Conservation (phyloP, 2,329 filamentous ascomycete genomes). For the Hypoxylon sp. region DNA sequence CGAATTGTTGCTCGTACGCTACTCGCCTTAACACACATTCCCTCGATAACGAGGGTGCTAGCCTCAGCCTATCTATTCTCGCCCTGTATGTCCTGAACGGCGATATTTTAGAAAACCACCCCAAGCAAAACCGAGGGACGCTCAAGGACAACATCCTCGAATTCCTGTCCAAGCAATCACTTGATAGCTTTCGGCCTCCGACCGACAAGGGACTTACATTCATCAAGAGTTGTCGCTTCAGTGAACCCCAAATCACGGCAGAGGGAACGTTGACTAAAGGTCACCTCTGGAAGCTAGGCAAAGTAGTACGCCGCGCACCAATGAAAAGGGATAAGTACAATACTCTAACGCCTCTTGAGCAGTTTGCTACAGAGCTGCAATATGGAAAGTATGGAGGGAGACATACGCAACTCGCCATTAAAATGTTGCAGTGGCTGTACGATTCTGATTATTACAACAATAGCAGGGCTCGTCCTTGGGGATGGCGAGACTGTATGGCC, state of each 20-base stretch:
- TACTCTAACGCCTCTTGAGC: slow-evolving; percentile 44
- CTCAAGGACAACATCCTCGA: slow-evolving; percentile 47
- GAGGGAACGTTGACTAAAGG: slow-evolving; percentile 46
- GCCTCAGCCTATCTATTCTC: slow-evolving; percentile 50
- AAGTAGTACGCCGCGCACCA: slow-evolving; percentile 47
- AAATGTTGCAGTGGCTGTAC: slow-evolving; percentile 34
- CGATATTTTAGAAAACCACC: slow-evolving; percentile 52
- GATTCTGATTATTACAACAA: slow-evolving; percentile 9
- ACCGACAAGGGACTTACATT: slow-evolving; percentile 50
- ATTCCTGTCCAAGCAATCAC: slow-evolving; percentile 50
- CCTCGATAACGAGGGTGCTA: slow-evolving; percentile 43
- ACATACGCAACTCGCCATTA: slow-evolving; percentile 45
- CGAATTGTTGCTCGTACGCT: slow-evolving; percentile 51
- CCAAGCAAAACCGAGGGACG: slow-evolving; percentile 35
- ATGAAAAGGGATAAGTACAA: slow-evolving; percentile 46
- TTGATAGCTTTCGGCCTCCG: slow-evolving; percentile 49
- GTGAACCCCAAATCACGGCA: slow-evolving; percentile 45
- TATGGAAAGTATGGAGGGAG: slow-evolving; percentile 44
- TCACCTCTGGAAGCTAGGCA: slow-evolving; percentile 50
- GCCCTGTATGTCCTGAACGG: slow-evolving; percentile 52
- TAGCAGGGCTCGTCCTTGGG: slow-evolving; percentile 32
- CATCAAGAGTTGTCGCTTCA: slow-evolving; percentile 52
- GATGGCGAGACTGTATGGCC: slow-evolving; percentile 50
- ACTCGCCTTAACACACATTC: slow-evolving; percentile 48
- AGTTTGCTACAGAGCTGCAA: slow-evolving; percentile 48